These are phyloP conservation scores for Sporothrix globosa DNA, from an alignment of 2,329 filamentous ascomycete genomes.

Conservation along the genomic window DNA sequence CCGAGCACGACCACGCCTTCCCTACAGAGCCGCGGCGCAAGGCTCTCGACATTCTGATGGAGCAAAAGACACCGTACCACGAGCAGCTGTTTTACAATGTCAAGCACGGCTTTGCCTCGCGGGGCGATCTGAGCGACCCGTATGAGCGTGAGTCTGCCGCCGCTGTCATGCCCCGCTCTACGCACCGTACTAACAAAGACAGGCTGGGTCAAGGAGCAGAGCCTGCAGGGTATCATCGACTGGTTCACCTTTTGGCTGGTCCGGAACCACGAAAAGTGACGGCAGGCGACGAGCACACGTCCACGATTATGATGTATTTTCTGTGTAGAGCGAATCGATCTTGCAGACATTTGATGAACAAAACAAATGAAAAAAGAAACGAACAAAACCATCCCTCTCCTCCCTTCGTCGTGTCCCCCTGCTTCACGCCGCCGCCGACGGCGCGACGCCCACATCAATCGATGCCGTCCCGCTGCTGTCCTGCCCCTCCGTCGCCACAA, in stretches of 20 bases:
- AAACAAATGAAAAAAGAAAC: background rate
- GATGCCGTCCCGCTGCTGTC: constrained; percentile 52
- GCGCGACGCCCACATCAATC: constrained; percentile 44
- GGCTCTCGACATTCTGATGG: constrained; percentile 50
- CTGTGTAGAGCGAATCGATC: background rate
- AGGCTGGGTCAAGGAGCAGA: constrained; percentile 38
- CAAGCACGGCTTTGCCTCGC: constrained; percentile 39
- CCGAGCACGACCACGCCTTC: constrained; percentile 52
- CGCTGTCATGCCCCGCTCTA: too few species aligned
- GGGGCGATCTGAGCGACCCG: constrained; percentile 41
- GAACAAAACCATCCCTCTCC: background rate
- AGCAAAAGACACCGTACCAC: constrained; percentile 56
- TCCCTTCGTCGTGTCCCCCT: too few species aligned
- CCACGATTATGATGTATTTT: background rate
- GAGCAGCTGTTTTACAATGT: constrained; percentile 65
- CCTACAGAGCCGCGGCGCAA: constrained; percentile 44
- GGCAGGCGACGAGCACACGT: background rate
- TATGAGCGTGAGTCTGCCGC: constrained; percentile 44
- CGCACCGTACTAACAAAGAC: background rate
- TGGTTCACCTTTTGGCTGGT: constrained; percentile 38
- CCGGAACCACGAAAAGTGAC: constrained; percentile 12
- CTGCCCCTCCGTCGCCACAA: constrained; percentile 54
- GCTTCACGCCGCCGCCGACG: constrained; percentile 18
- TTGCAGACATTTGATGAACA: background rate
- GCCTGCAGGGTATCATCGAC: constrained; percentile 35